Evolutionary conservation across 2,329 filamentous ascomycete species (phyloP), one percentile per base, ranked within the genome.

Genomic region (Curvularia lunata): DNA sequence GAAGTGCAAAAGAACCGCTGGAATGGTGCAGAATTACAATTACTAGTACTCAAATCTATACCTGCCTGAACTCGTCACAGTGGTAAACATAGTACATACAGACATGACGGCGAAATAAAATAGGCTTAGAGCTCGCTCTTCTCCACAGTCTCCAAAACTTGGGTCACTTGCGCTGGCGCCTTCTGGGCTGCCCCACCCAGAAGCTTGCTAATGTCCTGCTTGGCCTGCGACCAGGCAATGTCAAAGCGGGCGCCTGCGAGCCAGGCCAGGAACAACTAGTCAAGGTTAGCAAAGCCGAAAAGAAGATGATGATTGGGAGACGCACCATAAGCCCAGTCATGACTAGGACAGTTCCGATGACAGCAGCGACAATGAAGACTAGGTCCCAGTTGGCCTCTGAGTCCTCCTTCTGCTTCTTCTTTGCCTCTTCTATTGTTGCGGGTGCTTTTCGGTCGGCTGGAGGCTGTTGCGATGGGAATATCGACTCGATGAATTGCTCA

Each of bases 401-500:
- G 32, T 80, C 80, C 47, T 81, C 80, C 66, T 86, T 79, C 67
- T 82, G 79, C 59, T 82, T 79, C 71, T 82, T 83, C 53, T 80
- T 81, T 8, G 83, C 84, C 70, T 91, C 87, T 61, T 86, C 82
- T 8, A 85, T 72, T 56, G 69, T 80, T 40, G 71, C 67, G 43
- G 68, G 68, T 25, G 66, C 65, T 64, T 68, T 69, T 48, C 60
- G 59, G 51, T 70, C 65, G 23, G 66, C 49, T 18, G 89, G 88
- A 43, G 90, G 85, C 62, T 91, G 87, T 77, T 97, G 92, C 8
- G 86, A 85, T 3, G 95, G 95, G 86, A 93, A 98, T 67, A 98
- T 87, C 5, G 88, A 88, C 78, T 98, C 94, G 75, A 98, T 96
- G 75, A 96, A 97, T 82, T 95, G 91, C 77, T 98, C 93, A 64